Conservation (phyloP, 129 eudicot genomes). For the Daucus carota region DH1_v3.0 NC_030386.2:12457501-12458000, state of each 20-base stretch:
- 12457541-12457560: not conserved
- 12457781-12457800: slow-evolving; percentile 64
- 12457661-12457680: slow-evolving; percentile 62
- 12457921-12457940: slow-evolving; percentile 76
- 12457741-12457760: not conserved
- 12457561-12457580: not conserved
- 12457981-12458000: slow-evolving; percentile 68
- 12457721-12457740: not conserved
- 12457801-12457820: slow-evolving; percentile 59
- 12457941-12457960: slow-evolving; percentile 69
- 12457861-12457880: not conserved
- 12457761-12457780: slow-evolving; percentile 58
- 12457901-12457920: slow-evolving; percentile 4
- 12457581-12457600: not conserved
- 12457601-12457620: slow-evolving; percentile 31
- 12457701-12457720: not conserved
- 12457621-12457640: slow-evolving; percentile 62
- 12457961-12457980: slow-evolving; percentile 69
- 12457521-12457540: not conserved
- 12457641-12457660: slow-evolving; percentile 63
- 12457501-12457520: not conserved
- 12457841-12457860: not conserved
- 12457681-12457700: slow-evolving; percentile 34
- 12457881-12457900: not conserved
- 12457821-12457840: slow-evolving; percentile 31